Evolutionary conservation across 208 protist genomes (phyloP), one percentile per base, ranked within the genome.

Genomic region (Novymonas esmeraldas): DNA sequence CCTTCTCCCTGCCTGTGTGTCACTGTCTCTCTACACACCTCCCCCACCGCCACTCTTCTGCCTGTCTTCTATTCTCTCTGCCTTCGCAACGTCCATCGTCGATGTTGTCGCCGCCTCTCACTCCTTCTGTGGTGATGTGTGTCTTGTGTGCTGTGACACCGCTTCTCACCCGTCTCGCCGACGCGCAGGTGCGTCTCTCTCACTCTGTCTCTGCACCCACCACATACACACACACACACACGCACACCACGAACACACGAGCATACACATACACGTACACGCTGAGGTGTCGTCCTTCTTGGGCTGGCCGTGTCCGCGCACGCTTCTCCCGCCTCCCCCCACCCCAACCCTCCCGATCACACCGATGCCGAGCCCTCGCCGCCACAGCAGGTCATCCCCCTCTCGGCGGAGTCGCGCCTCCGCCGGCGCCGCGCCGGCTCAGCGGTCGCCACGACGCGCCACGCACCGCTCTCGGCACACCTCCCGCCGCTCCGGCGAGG

Each of bases 381-480:
- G 51, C 18, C 31, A 31, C 51, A 57, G 18, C 31, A 57, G n/a
- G 24, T 39, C 16, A n/a, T 45, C 10, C 26, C 36, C 59, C 0
- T 29, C 58, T 34, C 49, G 57, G 20, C 41, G 49, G 44, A 34
- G 13, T 22, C 5, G 39, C 4, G 44, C 39, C 3, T 57, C 10
- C 2, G 18, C 5, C 41, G 34, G n/a, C 16, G 49, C 33, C 3
- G 5, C 4, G 22, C 48, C 36, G 11, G 51, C 34, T 13, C 10
- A 6, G 3, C 45, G 24, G 26, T 54, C 29, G 18, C 6, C 52
- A 2, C 50, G 1, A 44, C 41, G n/a, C 31, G 41, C 42, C 33
- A 63, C 55, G 1, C 65, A 62, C 41, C 56, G 49, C 56, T 63
- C 57, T 20, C 66, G 57, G 26, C 56, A 49, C 49, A 58, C 66